Conservation (phyloP, 2,329 filamentous ascomycete genomes). For the Nemania abortiva region DNA sequence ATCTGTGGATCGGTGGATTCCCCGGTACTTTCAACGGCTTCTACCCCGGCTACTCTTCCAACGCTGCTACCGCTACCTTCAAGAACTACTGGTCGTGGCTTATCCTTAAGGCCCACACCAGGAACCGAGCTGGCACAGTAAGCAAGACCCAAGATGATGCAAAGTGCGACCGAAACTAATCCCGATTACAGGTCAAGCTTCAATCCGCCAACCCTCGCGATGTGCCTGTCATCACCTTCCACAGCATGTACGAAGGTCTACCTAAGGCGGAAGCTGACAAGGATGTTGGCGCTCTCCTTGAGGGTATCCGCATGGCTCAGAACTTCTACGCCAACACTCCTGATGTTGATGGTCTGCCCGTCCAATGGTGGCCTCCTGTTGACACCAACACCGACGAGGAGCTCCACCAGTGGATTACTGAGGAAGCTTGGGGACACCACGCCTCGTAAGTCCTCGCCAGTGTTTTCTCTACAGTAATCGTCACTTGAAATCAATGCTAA, state of each 20-base stretch:
- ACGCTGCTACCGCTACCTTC: slow-evolving; percentile 51
- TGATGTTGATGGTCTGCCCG: slow-evolving; percentile 55
- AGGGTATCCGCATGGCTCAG: slow-evolving; percentile 66
- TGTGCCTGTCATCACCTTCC: slow-evolving; percentile 71
- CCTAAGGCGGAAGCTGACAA: slow-evolving; percentile 57
- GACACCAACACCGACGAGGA: slow-evolving; percentile 37
- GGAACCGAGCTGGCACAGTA: slow-evolving; percentile 72
- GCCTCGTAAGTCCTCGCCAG: slow-evolving; percentile 33
- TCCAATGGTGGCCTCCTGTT: slow-evolving; percentile 27
- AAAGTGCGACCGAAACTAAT: not conserved
- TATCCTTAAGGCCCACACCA: slow-evolving; percentile 70
- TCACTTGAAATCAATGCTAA: not conserved
- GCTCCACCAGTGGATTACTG: slow-evolving; percentile 45
- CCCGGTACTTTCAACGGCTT: slow-evolving; percentile 57
- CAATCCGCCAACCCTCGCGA: slow-evolving; percentile 72
- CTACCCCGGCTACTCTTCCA: slow-evolving; percentile 54
- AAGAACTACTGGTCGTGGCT: slow-evolving; percentile 60
- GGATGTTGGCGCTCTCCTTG: slow-evolving; percentile 66
- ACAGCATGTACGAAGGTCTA: slow-evolving; percentile 66
- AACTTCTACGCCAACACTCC: slow-evolving; percentile 58
- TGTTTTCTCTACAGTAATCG: not conserved
- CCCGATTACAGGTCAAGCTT: slow-evolving; percentile 53
- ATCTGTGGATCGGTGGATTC: slow-evolving; percentile 56
- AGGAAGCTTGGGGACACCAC: slow-evolving; percentile 50
- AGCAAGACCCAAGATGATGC: slow-evolving; percentile 35